These are phyloP conservation scores for Capsella bursapastoris DNA, from an alignment of 345 rosid genomes.

Conservation along the genomic window DNA sequence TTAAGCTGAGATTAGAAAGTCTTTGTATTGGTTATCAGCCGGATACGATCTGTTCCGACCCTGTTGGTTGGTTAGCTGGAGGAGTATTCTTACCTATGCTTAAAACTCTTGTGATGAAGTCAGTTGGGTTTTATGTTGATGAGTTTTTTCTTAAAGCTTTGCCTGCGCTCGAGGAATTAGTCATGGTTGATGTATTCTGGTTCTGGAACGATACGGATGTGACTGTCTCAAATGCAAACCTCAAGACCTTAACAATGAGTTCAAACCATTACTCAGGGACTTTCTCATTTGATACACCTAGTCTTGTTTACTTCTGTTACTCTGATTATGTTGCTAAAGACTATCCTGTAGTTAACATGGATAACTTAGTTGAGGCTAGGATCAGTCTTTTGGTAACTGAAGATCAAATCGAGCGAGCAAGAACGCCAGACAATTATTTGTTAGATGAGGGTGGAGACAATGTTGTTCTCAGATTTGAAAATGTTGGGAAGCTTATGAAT, in stretches of 20 bases:
- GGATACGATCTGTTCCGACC: neutral
- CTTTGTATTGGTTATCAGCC: neutral
- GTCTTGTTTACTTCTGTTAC: neutral
- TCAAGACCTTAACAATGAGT: neutral
- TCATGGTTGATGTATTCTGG: neutral
- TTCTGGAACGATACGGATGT: neutral
- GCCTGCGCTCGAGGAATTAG: constrained; percentile 24
- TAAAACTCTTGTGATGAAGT: neutral
- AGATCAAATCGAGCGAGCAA: neutral
- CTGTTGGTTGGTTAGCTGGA: neutral
- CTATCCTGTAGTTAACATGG: neutral
- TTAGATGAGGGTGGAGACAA: neutral
- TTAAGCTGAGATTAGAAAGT: neutral
- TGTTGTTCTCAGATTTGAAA: neutral
- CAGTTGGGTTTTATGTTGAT: neutral
- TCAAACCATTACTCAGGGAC: neutral
- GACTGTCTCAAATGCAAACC: neutral
- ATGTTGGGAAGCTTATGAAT: neutral
- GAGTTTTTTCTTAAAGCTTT: neutral
- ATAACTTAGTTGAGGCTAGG: neutral
- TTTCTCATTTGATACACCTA: neutral
- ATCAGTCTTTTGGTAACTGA: neutral
- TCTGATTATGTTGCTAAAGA: neutral
- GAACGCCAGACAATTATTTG: neutral
- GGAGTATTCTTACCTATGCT: constrained; percentile 2